A percentile compares a stretch with the other conserved stretches of the same genome.
These are phyloP conservation scores for Paecilomyces fulvus DNA, from an alignment of 2,329 filamentous ascomycete species.

Conservation along the genomic window DNA sequence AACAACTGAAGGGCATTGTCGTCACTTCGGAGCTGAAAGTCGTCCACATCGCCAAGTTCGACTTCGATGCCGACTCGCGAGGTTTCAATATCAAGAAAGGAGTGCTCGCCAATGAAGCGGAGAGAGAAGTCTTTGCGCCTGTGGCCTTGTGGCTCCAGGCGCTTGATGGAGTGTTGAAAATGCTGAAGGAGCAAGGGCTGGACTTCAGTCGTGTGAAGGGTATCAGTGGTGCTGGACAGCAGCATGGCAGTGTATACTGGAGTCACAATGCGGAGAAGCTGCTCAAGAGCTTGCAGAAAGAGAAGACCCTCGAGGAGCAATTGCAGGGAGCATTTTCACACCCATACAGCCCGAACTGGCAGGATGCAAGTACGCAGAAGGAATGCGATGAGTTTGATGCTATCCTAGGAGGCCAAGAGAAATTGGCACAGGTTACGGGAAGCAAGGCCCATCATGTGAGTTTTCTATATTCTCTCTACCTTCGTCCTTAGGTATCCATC, in stretches of 20 bases:
- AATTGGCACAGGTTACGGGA: constrained; percentile 71
- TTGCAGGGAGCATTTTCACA: constrained; percentile 68
- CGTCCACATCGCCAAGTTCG: constrained; percentile 77
- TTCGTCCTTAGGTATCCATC: background rate
- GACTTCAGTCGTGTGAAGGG: constrained; percentile 69
- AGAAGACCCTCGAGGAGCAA: constrained; percentile 61
- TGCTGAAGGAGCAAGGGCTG: constrained; percentile 60
- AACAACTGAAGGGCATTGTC: constrained; percentile 90
- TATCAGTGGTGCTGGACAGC: constrained; percentile 87
- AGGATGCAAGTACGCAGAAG: constrained; percentile 86
- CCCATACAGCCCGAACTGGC: constrained; percentile 91
- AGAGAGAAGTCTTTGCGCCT: constrained; percentile 85
- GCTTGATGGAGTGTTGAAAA: constrained; percentile 71
- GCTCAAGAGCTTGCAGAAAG: constrained; percentile 53
- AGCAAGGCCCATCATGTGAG: constrained; percentile 90
- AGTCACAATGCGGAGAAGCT: constrained; percentile 57
- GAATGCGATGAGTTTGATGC: constrained; percentile 86
- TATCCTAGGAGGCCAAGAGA: constrained; percentile 55
- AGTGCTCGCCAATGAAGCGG: constrained; percentile 69
- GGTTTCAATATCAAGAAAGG: constrained; percentile 81
- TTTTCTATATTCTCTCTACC: constrained; percentile 6
- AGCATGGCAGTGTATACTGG: constrained; percentile 98
- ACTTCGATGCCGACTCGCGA: constrained; percentile 79
- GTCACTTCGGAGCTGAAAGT: constrained; percentile 76
- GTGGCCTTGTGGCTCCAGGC: constrained; percentile 93